A percentile compares a stretch with the other conserved stretches of the same genome.
phyloP scores from a whole-genome alignment of 441 rosid species.

The Heliophila coronopifolia region DNA sequence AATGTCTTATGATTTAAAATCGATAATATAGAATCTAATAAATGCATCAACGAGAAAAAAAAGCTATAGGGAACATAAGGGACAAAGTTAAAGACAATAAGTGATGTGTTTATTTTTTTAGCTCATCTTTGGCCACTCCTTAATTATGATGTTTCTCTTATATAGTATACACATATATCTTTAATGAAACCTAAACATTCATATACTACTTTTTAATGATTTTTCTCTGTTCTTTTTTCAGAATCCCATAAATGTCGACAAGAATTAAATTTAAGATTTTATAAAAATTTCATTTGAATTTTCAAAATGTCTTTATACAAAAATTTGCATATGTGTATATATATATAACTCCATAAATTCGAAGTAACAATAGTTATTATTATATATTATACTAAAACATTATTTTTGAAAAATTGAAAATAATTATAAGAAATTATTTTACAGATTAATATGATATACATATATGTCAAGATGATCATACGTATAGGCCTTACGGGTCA shows the following conservation, averaged over 20 bases:
- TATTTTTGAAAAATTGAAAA: too few relatives aligned
- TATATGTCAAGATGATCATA: background rate
- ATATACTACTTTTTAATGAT: slow-evolving; percentile 11
- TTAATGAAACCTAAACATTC: slow-evolving; percentile 11
- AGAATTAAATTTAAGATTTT: too few relatives aligned
- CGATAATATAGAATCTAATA: slow-evolving; percentile 11
- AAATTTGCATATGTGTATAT: too few relatives aligned
- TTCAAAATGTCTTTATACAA: background rate
- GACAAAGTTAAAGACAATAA: slow-evolving; percentile 26
- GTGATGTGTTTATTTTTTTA: slow-evolving; percentile 26
- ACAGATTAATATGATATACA: too few relatives aligned
- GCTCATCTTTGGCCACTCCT: slow-evolving; percentile 25
- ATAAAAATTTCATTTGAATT: background rate
- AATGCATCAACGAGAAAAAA: slow-evolving; percentile 25
- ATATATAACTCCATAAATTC: too few relatives aligned
- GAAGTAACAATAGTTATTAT: too few relatives aligned
- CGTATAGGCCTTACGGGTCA: slow-evolving; percentile 16
- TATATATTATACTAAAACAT: too few relatives aligned
- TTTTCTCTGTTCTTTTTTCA: too few relatives aligned
- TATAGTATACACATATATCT: background rate
- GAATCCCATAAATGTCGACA: too few relatives aligned
- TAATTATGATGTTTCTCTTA: slow-evolving; percentile 26
- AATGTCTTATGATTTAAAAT: slow-evolving; percentile 2
- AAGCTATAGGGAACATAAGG: slow-evolving; percentile 27
- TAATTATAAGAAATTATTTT: too few relatives aligned